A percentile compares a stretch with the other conserved stretches of the same genome.
Evolutionary conservation across 495 filamentous ascomycete genomes (phyloP).

Genomic region (Podospora comata): DNA sequence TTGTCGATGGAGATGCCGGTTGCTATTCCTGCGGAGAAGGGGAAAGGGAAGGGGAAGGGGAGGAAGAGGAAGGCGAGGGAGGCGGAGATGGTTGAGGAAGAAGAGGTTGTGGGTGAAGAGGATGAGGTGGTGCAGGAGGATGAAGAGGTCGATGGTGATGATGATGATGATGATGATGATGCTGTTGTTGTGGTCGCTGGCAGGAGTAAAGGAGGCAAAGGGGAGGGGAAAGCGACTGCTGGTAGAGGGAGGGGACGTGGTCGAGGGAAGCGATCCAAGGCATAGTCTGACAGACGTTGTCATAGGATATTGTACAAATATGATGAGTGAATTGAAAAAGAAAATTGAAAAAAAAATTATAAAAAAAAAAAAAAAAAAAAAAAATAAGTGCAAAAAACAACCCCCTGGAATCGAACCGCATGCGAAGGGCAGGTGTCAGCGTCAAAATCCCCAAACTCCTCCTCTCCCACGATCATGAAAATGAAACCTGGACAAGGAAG

Average conservation of each 20-base stretch:
- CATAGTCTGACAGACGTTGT: conserved; percentile 10
- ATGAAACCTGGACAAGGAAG: neutral
- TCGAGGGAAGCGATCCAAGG: conserved; percentile 38
- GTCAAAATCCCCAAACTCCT: neutral
- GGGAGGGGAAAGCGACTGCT: conserved; percentile 20
- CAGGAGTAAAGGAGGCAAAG: conserved; percentile 15
- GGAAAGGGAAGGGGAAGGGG: neutral
- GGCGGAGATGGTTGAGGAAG: conserved; percentile 26
- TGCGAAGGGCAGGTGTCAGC: neutral
- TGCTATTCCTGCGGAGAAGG: conserved; percentile 10
- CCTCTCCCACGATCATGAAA: neutral
- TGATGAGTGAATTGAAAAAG: neutral
- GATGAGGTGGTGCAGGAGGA: conserved; percentile 17
- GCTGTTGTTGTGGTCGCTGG: conserved; percentile 24
- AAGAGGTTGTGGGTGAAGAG: conserved; percentile 30
- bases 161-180: conserved; percentile 26
- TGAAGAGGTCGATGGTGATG: conserved; percentile 25
- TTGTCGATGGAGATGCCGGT: conserved; percentile 27
- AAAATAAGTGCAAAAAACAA: neutral
- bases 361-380: too few species aligned
- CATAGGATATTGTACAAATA: neutral
- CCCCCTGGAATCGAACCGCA: neutral
- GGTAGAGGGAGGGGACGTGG: conserved; percentile 26
- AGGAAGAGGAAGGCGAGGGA: conserved; percentile 29
- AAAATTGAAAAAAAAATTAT: neutral